These are phyloP conservation scores for Dictyostelium purpureum DNA, from an alignment of 78 protist genomes.

Conservation along the genomic window DNA sequence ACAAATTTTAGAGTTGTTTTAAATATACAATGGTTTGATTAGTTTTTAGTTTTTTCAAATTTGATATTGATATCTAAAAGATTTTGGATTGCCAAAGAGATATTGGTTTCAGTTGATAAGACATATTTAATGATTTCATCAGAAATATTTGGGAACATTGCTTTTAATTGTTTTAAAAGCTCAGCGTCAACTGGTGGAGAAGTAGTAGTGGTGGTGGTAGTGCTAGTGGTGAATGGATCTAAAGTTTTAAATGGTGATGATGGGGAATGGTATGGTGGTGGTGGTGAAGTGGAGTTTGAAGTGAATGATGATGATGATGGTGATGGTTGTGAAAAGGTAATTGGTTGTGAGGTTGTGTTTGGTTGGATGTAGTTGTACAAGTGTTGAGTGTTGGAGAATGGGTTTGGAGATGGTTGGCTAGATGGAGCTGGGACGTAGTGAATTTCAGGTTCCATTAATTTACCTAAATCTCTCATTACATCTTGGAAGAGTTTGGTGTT, in stretches of 20 bases:
- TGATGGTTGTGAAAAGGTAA: background rate
- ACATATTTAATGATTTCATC: slow-evolving; percentile 2
- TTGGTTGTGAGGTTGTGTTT: background rate
- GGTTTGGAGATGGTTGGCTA: background rate
- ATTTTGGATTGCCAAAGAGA: slow-evolving; percentile 29
- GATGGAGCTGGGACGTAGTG: background rate
- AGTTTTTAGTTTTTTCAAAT: background rate
- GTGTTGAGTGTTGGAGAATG: background rate
- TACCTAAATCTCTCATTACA: slow-evolving; percentile 18
- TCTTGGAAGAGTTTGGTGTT: slow-evolving; percentile 31
- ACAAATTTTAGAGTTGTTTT: background rate
- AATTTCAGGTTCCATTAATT: background rate
- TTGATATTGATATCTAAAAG: slow-evolving; percentile 19
- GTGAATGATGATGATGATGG: background rate
- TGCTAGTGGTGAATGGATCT: background rate
- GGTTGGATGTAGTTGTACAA: background rate
- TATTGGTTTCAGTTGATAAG: background rate
- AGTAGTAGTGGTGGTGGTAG: background rate
- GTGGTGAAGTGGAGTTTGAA: background rate
- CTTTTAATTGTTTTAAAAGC: background rate
- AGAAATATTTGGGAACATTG: slow-evolving; percentile 17
- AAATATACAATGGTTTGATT: background rate
- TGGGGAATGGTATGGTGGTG: background rate
- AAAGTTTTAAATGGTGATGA: background rate
- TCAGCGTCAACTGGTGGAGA: too few relatives aligned